Base-by-base conservation (phyloP, 1,284 basidiomycete genomes). In the Trametes sp. region DNA sequence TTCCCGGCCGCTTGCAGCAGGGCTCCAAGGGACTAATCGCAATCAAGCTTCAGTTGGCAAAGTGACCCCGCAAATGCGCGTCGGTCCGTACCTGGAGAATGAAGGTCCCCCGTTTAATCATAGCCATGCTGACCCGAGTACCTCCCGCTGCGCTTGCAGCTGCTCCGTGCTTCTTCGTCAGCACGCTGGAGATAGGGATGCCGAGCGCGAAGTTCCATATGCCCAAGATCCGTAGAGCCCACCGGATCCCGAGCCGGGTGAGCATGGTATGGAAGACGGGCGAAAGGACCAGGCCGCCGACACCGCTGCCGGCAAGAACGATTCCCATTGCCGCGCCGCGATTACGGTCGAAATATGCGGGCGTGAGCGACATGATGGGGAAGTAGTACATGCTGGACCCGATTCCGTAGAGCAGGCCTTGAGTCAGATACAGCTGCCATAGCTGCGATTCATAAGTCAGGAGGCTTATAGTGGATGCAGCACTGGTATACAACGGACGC, bases 1-100 rank as follows among this genome's bases (percentile, higher is more conserved):
- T 82, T 82, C 11, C 81, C 81, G 8, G 80, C 80, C 4, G 80
- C 80, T 63, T 82, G 81, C 24, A 81, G 65, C 56, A 82, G 78
- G 0, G 81, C 77, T 8, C 78, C 80, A 1, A 80, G 56, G 0
- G 80, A 74, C 80, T 82, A 57, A 16, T 33, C 19, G 26, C 3
- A 19, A 21, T 31, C 7, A 14, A 26, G 2, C 23, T 28, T 44
- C 41, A 50, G 48, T 55, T 21, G 10, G 29, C 19, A 21, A n/a
- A 49, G 11, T 53, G 26, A 33, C n/a, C n/a, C 48, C 35, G 42
- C 19, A 4, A 11, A 23, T 36, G 35, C 11, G 38, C n/a, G 38
- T 38, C 50, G n/a, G 23, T 23, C 13, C 70, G 28, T 57, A 79
- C 81, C 76, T 82, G 81, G 42, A 78, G 74, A 21, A 81, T 61